Evolutionary conservation across 129 eudicot species (phyloP), one percentile per base, ranked within the genome.

Genomic region (Silybum marianum): DNA sequence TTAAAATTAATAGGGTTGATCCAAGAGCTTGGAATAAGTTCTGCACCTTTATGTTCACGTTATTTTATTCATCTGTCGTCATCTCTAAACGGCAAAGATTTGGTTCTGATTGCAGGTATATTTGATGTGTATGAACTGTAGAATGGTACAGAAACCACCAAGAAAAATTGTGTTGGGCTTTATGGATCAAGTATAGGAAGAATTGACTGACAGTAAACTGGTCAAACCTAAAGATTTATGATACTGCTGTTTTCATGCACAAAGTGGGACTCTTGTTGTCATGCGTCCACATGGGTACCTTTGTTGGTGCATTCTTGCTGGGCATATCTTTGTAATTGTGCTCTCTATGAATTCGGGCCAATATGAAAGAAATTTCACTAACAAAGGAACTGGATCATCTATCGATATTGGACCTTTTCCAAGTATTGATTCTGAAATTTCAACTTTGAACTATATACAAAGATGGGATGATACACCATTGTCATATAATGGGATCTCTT

Each of bases 251-350:
- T 63, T 82, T 86, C 68, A 84, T 90, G 92, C 48, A n/a, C 81
- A 75, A 68, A 60, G 36, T 76, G 77, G 84, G 66, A 58, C 39
- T 66, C 39, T 42, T 68, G 72, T 2, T 81, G 87, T 86, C 85
- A 94, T 94, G 98, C 84, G 71, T 88, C 88, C 79, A 70, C 69
- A 42, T 23, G 79, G 84, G 79, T 77, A 77, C 81, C 87, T 94
- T 66, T 87, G 58, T 78, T 87, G 88, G 87, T 90, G 89, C 84
- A 75, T 94, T 86, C 80, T 91, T 34, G 84, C 60, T 44, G 95
- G 90, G 78, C 84, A 84, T 79, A 63, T 91, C 42, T 69, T 83
- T 16, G 69, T 69, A 7, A 42, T 70, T 77, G 89, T 80, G 40
- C 48, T 90, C 80, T 88, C 87, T 78, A 22, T 79, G 24, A 72